Evolutionary conservation across 2,329 filamentous ascomycete genomes (phyloP).

Genomic region (Alternaria arborescens): DNA sequence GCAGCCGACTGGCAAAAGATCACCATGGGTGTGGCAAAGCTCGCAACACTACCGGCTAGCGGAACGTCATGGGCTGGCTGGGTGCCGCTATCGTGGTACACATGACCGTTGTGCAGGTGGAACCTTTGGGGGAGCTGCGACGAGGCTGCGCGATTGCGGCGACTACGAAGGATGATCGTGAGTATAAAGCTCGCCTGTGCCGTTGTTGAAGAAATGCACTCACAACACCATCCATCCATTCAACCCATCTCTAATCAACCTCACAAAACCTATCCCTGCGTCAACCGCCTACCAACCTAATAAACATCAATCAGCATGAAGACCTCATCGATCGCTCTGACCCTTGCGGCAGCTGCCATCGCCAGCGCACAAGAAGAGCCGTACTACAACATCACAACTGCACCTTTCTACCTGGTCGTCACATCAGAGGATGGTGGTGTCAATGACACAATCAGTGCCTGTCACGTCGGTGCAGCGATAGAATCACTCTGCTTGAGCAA

Average conservation of each 20-base stretch:
- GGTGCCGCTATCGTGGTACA: conserved; percentile 15
- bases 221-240: conserved; percentile 6
- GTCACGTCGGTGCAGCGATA: conserved; percentile 60
- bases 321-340: conserved; percentile 24
- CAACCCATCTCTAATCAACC: not conserved
- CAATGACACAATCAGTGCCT: conserved; percentile 54
- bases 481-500: conserved; percentile 55
- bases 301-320: conserved; percentile 29
- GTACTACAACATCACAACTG: conserved; percentile 50
- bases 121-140: conserved; percentile 11
- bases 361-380: conserved; percentile 37
- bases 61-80: conserved; percentile 17
- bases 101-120: conserved; percentile 22
- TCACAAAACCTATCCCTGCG: conserved; percentile 5
- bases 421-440: conserved; percentile 49
- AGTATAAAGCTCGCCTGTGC: conserved; percentile 20
- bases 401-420: conserved; percentile 56
- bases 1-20: not conserved
- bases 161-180: not conserved
- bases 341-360: conserved; percentile 35
- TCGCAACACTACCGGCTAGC: conserved; percentile 11
- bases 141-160: conserved; percentile 12
- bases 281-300: not conserved
- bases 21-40: conserved; percentile 18
- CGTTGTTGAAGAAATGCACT: not conserved